Conservation (phyloP, 345 rosid species). For the Iberis pinnata region DNA sequence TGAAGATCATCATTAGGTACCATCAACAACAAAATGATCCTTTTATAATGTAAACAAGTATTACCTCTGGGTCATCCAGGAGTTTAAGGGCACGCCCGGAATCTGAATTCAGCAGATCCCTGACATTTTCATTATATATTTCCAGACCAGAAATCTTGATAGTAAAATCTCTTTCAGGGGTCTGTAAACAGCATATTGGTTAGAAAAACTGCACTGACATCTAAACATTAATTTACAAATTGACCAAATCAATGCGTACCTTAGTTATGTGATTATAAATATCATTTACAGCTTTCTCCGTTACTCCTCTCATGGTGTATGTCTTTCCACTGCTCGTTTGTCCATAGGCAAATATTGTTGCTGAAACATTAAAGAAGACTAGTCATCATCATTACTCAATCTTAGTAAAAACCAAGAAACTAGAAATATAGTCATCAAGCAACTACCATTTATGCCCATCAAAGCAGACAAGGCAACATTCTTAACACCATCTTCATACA, state of each 20-base stretch:
- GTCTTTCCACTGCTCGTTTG: constrained; percentile 99
- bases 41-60: not conserved
- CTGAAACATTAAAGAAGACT: constrained; percentile 32
- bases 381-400: constrained; percentile 9
- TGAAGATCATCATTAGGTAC: constrained; percentile 6
- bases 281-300: constrained; percentile 95
- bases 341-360: constrained; percentile 96
- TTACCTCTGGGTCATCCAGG: constrained; percentile 98
- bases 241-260: constrained; percentile 38
- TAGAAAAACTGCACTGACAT: constrained; percentile 12
- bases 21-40: not conserved
- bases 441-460: constrained; percentile 88
- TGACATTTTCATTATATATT: constrained; percentile 92
- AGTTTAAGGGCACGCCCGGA: constrained; percentile 91
- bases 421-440: not conserved
- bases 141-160: constrained; percentile 94
- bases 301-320: constrained; percentile 95
- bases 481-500: constrained; percentile 96
- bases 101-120: constrained; percentile 85
- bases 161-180: constrained; percentile 91
- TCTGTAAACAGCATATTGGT: constrained; percentile 39
- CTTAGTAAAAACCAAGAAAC: constrained; percentile 5
- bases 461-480: constrained; percentile 92
- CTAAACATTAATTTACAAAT: not conserved
- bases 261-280: constrained; percentile 78